Percentiles rank a stretch among this genome's conserved stretches.
These are phyloP conservation scores for Aphanocladium album DNA, from an alignment of 2,329 filamentous ascomycete genomes.

Conservation along the genomic window DNA sequence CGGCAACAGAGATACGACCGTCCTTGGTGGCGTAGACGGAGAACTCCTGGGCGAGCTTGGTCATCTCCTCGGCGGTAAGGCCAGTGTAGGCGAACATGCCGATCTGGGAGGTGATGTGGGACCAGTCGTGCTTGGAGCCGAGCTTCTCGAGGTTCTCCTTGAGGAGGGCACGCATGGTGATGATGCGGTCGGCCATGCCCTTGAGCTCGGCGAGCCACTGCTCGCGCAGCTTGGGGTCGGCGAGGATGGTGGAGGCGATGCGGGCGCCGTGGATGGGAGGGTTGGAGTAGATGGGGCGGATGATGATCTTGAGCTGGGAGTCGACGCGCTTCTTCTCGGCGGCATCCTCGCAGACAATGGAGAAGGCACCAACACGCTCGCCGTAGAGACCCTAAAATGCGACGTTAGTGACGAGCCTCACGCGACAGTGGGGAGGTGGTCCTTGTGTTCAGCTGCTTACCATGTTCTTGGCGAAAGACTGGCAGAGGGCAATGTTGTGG, in stretches of 20 bases:
- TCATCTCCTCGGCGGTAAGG: slow-evolving; percentile 86
- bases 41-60: slow-evolving; percentile 84
- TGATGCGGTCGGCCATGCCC: slow-evolving; percentile 98
- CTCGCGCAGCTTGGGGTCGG: slow-evolving; percentile 75
- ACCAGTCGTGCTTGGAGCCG: slow-evolving; percentile 96
- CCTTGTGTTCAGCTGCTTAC: slow-evolving; percentile 49
- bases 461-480: slow-evolving; percentile 99
- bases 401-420: slow-evolving; percentile 1
- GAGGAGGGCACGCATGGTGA: slow-evolving; percentile 91
- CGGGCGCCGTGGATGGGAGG: slow-evolving; percentile 94
- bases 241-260: slow-evolving; percentile 87
- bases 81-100: slow-evolving; percentile 99
- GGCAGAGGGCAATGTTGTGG: slow-evolving; percentile 80
- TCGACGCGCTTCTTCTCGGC: slow-evolving; percentile 95
- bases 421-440: too few relatives aligned
- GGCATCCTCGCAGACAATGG: slow-evolving; percentile 74
- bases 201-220: slow-evolving; percentile 97
- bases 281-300: slow-evolving; percentile 97
- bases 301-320: slow-evolving; percentile 96
- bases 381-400: slow-evolving; percentile 78
- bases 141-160: slow-evolving; percentile 93
- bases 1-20: slow-evolving; percentile 79
- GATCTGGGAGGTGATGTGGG: slow-evolving; percentile 97
- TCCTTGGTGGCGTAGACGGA: slow-evolving; percentile 97
- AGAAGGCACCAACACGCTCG: slow-evolving; percentile 96